Evolutionary conservation across 176 grass and related monocot genomes (phyloP), one percentile per base, ranked within the genome.

Genomic region (Miscanthus lutarioriparius): DNA sequence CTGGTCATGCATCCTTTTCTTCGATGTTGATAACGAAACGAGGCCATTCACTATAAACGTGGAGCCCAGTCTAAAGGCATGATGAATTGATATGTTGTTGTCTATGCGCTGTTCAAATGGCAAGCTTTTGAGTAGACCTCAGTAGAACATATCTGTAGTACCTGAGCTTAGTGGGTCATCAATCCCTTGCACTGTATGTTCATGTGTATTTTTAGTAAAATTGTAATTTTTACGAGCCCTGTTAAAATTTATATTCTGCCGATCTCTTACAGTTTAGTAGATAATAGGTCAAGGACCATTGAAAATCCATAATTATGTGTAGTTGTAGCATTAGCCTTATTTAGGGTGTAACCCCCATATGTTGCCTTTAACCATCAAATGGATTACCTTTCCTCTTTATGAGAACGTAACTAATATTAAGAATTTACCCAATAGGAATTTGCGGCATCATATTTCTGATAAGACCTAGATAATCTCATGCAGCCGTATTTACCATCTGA

Each of bases 401-500:
- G 56, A 54, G 1, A 12, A 28, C 17, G 25, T 8, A 53, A 63
- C 67, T 68, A 47, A 30, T 64, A 27, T 1, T 39, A 27, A 62
- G 6, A 13, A 36, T 79, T 32, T 15, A 40, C 22, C 37, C 26
- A 35, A 8, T 82, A 10, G 1, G 64, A 81, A 14, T 37, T 68
- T 27, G 16, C 30, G 30, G 6, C 70, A 58, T 77, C 17, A 36
- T 6, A 82, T 89, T 58, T 86, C 73, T 86, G 36, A 92, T 75
- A 67, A 28, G 74, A 64, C 37, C 39, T 75, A 64, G 23, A 81
- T 81, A 43, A 48, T 51, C 39, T 78, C 26, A 37, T 98, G 93
- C 88, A 99, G 96, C 96, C 96, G 14, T 99, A 96, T 76, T 87
- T 99, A 86, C 93, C 93, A 63, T 89, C 86, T 39, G 84, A 99